phyloP scores from a whole-genome alignment of 441 rosid genomes.

The Metrosideros polymorpha region DNA sequence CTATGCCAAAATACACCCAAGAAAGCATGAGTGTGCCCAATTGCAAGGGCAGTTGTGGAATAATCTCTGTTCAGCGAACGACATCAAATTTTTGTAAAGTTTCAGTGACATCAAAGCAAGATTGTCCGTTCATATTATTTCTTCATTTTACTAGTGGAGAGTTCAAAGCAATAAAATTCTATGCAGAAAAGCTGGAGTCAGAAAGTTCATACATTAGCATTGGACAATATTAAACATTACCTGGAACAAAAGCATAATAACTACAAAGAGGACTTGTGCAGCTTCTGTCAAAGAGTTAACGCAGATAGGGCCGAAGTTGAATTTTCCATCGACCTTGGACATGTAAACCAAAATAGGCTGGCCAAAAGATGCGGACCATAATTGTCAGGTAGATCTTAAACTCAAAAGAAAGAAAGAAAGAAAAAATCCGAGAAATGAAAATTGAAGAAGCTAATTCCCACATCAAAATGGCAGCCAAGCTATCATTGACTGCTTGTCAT shows the following conservation, averaged over 20 bases:
- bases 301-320: slow-evolving; percentile 76
- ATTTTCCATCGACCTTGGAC: slow-evolving; percentile 88
- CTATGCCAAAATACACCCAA: neutral
- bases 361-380: slow-evolving; percentile 8
- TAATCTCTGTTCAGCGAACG: neutral
- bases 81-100: neutral
- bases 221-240: slow-evolving; percentile 16
- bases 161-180: neutral
- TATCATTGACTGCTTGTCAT: neutral
- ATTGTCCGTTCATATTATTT: neutral
- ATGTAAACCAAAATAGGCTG: slow-evolving; percentile 94
- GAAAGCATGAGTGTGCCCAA: neutral
- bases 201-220: neutral
- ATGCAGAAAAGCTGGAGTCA: neutral
- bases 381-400: slow-evolving; percentile 2
- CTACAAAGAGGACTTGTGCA: slow-evolving; percentile 70
- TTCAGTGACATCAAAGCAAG: neutral
- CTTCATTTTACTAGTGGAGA: neutral
- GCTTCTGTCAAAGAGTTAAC: slow-evolving; percentile 85
- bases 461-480: neutral
- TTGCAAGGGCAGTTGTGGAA: neutral
- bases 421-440: neutral
- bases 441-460: neutral
- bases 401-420: neutral
- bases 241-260: slow-evolving; percentile 78